phyloP scores from a whole-genome alignment of 768 basidiomycete genomes.

The Termitomyces sp. region DNA sequence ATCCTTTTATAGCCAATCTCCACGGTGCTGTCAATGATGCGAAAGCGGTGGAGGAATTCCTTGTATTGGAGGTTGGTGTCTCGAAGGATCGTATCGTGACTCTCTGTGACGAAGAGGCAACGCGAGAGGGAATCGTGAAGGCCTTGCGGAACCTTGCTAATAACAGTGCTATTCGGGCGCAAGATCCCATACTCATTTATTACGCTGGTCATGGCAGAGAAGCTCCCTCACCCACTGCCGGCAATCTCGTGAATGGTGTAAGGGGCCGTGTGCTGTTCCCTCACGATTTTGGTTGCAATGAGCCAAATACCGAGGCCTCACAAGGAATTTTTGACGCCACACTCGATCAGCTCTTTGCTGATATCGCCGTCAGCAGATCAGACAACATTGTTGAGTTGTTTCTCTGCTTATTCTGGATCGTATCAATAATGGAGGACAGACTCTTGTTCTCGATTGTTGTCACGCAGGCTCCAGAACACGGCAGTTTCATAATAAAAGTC shows the following conservation, averaged over 20 bases:
- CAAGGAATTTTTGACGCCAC: background rate
- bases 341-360: background rate
- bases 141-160: background rate
- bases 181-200: constrained; percentile 8
- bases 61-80: background rate
- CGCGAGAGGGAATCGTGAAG: background rate
- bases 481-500: background rate
- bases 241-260: background rate
- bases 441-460: constrained; percentile 10
- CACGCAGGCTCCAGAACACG: background rate
- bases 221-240: background rate
- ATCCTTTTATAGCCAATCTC: background rate
- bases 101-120: constrained; percentile 1
- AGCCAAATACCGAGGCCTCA: background rate
- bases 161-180: background rate
- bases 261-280: background rate
- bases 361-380: constrained; percentile 1
- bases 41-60: background rate
- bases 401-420: background rate
- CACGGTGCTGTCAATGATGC: constrained; percentile 3
- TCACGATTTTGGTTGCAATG: background rate
- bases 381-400: constrained; percentile 5
- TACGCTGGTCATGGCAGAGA: constrained; percentile 8
- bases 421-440: background rate
- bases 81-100: background rate